Base-by-base conservation (phyloP, 225 moss, liverwort and hornwort genomes). In the Sphagnum tenellum region DNA sequence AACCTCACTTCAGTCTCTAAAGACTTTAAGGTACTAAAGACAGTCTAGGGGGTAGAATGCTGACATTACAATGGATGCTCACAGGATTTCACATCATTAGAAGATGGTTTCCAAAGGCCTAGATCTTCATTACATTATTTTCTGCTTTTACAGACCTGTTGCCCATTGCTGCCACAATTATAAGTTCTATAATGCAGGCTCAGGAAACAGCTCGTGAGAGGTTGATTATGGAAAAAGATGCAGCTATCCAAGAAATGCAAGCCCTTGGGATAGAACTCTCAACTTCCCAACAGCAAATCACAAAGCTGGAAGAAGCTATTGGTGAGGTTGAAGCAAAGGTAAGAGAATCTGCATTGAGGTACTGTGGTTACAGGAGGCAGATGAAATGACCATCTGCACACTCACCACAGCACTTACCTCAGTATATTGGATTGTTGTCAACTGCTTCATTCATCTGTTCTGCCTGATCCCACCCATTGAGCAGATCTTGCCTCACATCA, bases 181-280 rank as follows among this genome's bases (percentile, higher is more conserved):
- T 29, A 1, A 29, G 1, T 29, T 29, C 29, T 29, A 29, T 29
- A 29, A 45, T 76, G 52, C 73, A 96, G 96, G 79, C 81, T 56
- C 85, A 81, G 70, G 98, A 99, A 75, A 89, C 90, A 67, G 90
- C 82, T 66, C 79, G 82, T 71, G 98, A 99, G 75, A 82, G 93
- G 67, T 67, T 99, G 67, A 69, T 81, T 44, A 76, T 99, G 82
- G 98, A 93, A 74, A 99, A 86, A 73, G 98, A 99, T 66, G 79
- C 82, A 74, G 87, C 82, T 8, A 68, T 89, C 5, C 89, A 99
- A 64, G 98, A 99, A 76, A 87, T 89, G 81, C 76, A 75, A 64
- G 68, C 76, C 44, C 71, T 99, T 49, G 87, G 87, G 77, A 76
- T 78, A 12, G 89, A 89, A 72, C 71, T 91, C 55, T 63, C 67